Conservation (phyloP, 2,329 filamentous ascomycete genomes). For the Calycina marina region DNA sequence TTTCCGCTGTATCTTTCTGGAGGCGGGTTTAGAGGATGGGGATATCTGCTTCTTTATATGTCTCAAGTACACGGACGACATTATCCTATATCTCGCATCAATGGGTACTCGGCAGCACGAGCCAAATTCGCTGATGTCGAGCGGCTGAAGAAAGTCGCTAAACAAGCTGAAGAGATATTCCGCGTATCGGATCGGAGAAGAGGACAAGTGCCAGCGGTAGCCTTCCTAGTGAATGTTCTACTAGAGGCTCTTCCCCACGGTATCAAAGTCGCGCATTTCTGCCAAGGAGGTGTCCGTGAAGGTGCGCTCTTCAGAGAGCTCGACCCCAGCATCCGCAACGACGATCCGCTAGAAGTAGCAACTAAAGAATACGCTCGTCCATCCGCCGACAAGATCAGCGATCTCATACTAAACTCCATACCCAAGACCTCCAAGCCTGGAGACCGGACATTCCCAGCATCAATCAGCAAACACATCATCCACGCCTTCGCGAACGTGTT, state of each 20-base stretch:
- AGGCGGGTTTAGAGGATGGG: slow-evolving; percentile 58
- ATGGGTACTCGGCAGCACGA: slow-evolving; percentile 33
- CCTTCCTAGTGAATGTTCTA: slow-evolving; percentile 50
- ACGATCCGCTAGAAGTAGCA: slow-evolving; percentile 44
- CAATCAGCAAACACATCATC: slow-evolving; percentile 32
- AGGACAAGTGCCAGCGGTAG: slow-evolving; percentile 52
- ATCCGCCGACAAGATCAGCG: slow-evolving; percentile 31
- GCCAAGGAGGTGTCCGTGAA: slow-evolving; percentile 57
- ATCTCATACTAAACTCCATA: slow-evolving; percentile 32
- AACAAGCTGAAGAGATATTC: slow-evolving; percentile 31
- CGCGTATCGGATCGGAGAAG: slow-evolving; percentile 50
- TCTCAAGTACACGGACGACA: slow-evolving; percentile 40
- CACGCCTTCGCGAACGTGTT: slow-evolving; percentile 44
- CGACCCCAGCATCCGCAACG: slow-evolving; percentile 28
- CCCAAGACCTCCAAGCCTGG: slow-evolving; percentile 22
- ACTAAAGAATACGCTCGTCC: slow-evolving; percentile 36
- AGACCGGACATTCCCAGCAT: slow-evolving; percentile 22
- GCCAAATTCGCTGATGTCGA: slow-evolving; percentile 13
- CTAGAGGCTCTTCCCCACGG: slow-evolving; percentile 40
- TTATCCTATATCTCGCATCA: slow-evolving; percentile 59
- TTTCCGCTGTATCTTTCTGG: slow-evolving; percentile 53
- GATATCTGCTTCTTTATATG: slow-evolving; percentile 47
- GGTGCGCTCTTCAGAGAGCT: slow-evolving; percentile 47
- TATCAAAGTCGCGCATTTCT: slow-evolving; percentile 51
- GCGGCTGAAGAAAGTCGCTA: slow-evolving; percentile 22